A percentile compares a stretch with the other conserved stretches of the same genome.
These are phyloP conservation scores for Phytophthora pinifolia DNA, from an alignment of 352 stramenopile species.

Conservation along the genomic window DNA sequence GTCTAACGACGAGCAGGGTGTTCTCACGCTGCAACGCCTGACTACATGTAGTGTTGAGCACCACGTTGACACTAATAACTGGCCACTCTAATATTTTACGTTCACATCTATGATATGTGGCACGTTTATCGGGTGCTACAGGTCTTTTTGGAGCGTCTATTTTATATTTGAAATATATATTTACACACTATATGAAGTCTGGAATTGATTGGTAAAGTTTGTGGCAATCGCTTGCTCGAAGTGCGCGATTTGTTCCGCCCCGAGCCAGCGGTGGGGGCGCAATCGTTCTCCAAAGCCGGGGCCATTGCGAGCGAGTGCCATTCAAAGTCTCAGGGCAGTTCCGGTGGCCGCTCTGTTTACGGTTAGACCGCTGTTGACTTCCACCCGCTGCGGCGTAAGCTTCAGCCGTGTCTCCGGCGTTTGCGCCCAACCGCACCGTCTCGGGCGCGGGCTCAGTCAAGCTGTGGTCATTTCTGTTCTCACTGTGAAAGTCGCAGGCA, in stretches of 20 bases:
- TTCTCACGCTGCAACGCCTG: too few relatives aligned
- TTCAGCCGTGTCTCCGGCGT: constrained; percentile 20
- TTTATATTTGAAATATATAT: too few relatives aligned
- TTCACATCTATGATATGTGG: too few relatives aligned
- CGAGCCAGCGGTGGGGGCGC: neutral
- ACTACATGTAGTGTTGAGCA: too few relatives aligned
- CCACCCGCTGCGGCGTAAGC: constrained; percentile 24
- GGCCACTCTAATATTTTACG: too few relatives aligned
- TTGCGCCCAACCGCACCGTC: constrained; percentile 21
- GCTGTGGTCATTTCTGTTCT: constrained; percentile 22
- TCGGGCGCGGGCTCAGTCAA: neutral
- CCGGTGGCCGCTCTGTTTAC: constrained; percentile 16
- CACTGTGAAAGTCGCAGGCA: constrained; percentile 15
- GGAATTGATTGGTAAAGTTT: neutral
- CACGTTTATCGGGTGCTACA: too few relatives aligned
- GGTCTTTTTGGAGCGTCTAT: too few relatives aligned
- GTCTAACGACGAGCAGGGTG: too few relatives aligned
- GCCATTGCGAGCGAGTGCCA: neutral
- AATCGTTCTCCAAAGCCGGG: constrained; percentile 5
- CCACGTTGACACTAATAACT: too few relatives aligned
- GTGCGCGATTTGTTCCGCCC: constrained; percentile 11
- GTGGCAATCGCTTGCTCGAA: neutral
- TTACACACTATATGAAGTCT: too few relatives aligned
- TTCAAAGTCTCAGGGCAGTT: neutral
- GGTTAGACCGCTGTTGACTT: constrained; percentile 15